Conservation (phyloP, 306 rosid species). For the Prosopis cineraria region DNA sequence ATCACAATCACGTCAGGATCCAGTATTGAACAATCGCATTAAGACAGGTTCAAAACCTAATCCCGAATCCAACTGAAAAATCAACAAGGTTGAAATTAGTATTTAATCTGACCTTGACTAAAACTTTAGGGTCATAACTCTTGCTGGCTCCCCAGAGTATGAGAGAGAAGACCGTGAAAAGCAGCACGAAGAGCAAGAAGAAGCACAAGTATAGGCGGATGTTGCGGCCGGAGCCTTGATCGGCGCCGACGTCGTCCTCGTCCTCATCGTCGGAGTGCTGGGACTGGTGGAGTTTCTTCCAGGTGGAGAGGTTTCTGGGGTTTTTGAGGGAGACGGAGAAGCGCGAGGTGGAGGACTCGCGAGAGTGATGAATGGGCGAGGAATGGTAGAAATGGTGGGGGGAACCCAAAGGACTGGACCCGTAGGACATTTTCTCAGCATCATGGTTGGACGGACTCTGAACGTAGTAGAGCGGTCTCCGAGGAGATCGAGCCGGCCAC, state of each 20-base stretch:
- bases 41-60: background rate
- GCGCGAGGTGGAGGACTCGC: slow-evolving; percentile 92
- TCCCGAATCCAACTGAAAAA: slow-evolving; percentile 1
- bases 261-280: slow-evolving; percentile 32
- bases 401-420: slow-evolving; percentile 75
- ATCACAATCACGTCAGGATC: background rate
- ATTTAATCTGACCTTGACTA: slow-evolving; percentile 52
- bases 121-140: slow-evolving; percentile 57
- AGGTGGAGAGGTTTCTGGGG: slow-evolving; percentile 46
- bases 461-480: slow-evolving; percentile 84
- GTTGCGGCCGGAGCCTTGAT: slow-evolving; percentile 35
- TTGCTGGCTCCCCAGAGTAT: slow-evolving; percentile 96
- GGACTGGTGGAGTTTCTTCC: slow-evolving; percentile 60
- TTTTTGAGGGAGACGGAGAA: slow-evolving; percentile 85
- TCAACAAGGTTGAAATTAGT: background rate
- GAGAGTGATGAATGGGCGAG: slow-evolving; percentile 93
- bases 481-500: slow-evolving; percentile 73
- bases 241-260: slow-evolving; percentile 17
- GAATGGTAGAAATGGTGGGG: slow-evolving; percentile 76
- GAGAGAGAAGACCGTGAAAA: slow-evolving; percentile 65
- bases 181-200: slow-evolving; percentile 51
- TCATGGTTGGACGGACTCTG: slow-evolving; percentile 94
- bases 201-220: slow-evolving; percentile 56
- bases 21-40: background rate
- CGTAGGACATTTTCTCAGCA: slow-evolving; percentile 94